These are phyloP conservation scores for Styphnolobium japonicum DNA, from an alignment of 306 rosid species.

Conservation along the genomic window DNA sequence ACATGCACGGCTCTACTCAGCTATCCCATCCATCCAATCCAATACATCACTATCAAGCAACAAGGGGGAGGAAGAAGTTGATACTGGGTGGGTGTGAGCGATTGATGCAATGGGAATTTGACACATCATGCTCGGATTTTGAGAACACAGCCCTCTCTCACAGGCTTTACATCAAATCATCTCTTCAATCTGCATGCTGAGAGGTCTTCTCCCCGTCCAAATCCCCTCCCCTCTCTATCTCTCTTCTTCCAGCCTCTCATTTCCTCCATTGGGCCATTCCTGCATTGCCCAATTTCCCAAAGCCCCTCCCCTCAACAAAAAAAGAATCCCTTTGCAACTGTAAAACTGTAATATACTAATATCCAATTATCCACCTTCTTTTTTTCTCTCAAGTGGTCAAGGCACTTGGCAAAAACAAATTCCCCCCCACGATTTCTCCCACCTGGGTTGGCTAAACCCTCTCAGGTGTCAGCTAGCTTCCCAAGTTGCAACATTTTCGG, in stretches of 20 bases:
- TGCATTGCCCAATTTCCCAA: conserved; percentile 19
- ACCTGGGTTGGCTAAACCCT: conserved; percentile 16
- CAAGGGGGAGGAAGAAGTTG: conserved; percentile 3
- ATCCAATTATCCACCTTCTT: background rate
- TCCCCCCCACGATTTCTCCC: conserved; percentile 40
- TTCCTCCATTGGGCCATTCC: conserved; percentile 29
- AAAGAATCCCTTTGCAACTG: background rate
- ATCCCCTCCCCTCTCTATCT: background rate
- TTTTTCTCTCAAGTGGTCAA: background rate
- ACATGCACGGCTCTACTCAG: conserved; percentile 44
- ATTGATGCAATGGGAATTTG: conserved; percentile 75
- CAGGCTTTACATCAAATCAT: conserved; percentile 64
- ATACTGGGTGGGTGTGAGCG: conserved; percentile 20
- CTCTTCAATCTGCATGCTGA: conserved; percentile 61
- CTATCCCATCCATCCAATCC: conserved; percentile 55
- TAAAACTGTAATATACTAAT: no score
- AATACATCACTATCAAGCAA: conserved; percentile 53
- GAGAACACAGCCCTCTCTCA: conserved; percentile 43
- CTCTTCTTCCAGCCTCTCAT: background rate
- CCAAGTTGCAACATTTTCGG: conserved; percentile 19
- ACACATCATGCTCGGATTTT: conserved; percentile 88
- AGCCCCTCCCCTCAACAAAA: background rate
- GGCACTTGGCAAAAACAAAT: conserved; percentile 16
- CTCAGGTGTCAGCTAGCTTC: conserved; percentile 1
- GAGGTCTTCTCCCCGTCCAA: conserved; percentile 9